Base-by-base conservation (phyloP, 805 yeast genomes). In the Cyberlindnera misumaiensis region DNA sequence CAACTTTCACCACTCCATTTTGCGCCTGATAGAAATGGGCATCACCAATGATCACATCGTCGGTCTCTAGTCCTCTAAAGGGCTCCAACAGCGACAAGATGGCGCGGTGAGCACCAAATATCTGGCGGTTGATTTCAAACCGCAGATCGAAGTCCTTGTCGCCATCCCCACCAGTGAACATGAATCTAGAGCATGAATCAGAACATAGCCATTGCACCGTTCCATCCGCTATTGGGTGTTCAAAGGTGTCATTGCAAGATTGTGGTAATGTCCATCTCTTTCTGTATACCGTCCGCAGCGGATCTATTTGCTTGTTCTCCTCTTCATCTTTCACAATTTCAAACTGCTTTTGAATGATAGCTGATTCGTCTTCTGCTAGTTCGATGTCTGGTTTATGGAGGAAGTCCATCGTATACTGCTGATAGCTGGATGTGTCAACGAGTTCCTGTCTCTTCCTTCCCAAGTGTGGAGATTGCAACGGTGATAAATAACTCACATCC, bases 401-500 rank as follows among this genome's bases (percentile, higher is more conserved):
- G 40, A 43, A 55, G 30, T 52, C 33, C 10, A 45, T 17, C 2
- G 34, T 34, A 25, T 43, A 46, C 3, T 41, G 28, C 14, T 47
- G 34, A n/a, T 43, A 38, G 2, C 35, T 20, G 3, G 36, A 36
- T 2, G 30, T 12, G n/a, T 40, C 32, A 1, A 50, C 35, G 4
- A 53, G 40, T 32, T 53, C 52, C 2, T 32, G 9, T 18, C 49
- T 49, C 20, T 52, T 53, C 26, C 55, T 46, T 11, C 46, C 48
- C 4, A 33, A 25, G 4, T 18, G 13, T 4, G 44, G 34, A 9
- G 41, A 29, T 1, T 38, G 32, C 26, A 53, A 26, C 3, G 79
- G 77, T 5, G 85, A 77, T 30, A 80, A 60, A 30, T 63, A 62
- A 8, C 68, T 68, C 48, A 83, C 64, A 49, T 83, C 88, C 26